Evolutionary conservation across 2,329 filamentous ascomycete genomes (phyloP), one percentile per base, ranked within the genome.

Genomic region (Cytospora mali): DNA sequence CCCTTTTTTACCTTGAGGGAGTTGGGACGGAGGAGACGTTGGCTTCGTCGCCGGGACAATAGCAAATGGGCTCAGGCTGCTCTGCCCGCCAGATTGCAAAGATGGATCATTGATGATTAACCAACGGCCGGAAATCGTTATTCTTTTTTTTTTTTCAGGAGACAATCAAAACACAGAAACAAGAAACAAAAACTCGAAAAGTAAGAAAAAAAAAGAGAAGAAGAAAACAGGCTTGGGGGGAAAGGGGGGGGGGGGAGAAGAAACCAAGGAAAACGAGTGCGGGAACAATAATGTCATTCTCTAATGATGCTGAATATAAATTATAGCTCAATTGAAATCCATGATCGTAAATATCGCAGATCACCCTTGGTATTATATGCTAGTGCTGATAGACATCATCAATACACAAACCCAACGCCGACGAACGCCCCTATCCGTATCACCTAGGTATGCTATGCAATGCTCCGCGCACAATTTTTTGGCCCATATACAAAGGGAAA

Each of bases 71-170:
- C 21, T 23, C 16, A 13, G 18, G 18, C 31, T 16, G 54, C 18
- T 4, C 33, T 56, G 28, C 54, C 54, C 10, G 35, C 27, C 27
- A 56, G 54, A 10, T 18, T 56, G 54, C 31, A 23, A 33, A 56
- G 54, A 23, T 56, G 54, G 54, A 56, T 56, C 25, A 48, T 7
- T 27, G 11, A n/a, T 27, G 27, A 27, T 51, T 3, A 51, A n/a
- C n/a, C n/a, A n/a, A 28, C 18, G 49, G 49, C 16, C 35, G 35
- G 13, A 29, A 28, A 16, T 14, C 3, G 1, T 50, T 13, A 16
- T 4, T 27, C 16, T 13, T 4, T 23, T 46, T 10, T n/a, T n/a
- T n/a, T n/a, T n/a, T n/a, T n/a, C n/a, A n/a, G n/a, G n/a, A n/a
- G n/a, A n/a, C n/a, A n/a, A n/a, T n/a, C n/a, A n/a, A n/a, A n/a